Evolutionary conservation across 176 grass and related monocot species (phyloP), one percentile per base, ranked within the genome.

Genomic region (Rhynchospora breviuscula): DNA sequence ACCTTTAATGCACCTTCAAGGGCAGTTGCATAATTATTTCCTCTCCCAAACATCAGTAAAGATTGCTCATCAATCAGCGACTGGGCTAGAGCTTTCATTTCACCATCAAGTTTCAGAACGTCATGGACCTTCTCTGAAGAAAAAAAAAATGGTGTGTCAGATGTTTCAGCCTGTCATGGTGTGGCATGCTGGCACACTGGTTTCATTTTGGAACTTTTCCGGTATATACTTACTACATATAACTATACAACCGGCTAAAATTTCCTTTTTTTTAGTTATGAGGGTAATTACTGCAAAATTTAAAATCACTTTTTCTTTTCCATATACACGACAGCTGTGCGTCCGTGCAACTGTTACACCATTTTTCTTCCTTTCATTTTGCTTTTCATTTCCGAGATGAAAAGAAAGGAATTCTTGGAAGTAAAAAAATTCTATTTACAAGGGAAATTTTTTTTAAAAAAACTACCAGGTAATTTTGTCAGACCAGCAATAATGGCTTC

Each of bases 1-100:
- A 98, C 92, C 85, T 98, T 95, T 51, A 98, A 85, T 63, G 95
- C 92, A 17, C 95, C 95, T 84, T 98, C 95, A 59, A 94, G 79
- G 57, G 95, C 95, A 59, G 95, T 98, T 48, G 95, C 92, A 67
- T 93, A 98, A 87, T 95, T 98, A 73, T 90, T 93, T 33, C 92
- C 90, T 91, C 92, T 93, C 52, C 95, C 95, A 33, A 95, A 98
- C 44, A 98, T 84, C 67, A 98, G 89, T 73, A 98, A 91, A 0
- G 92, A 98, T 62, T 95, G 79, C 0, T 91, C 85, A 17, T 98
- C 60, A 1, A 93, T 83, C 80, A 98, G 51, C 1, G 96, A 98
- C 17, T 87, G 84, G 5, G 96, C 96, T 23, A 98, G 96, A 47
- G 90, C 88, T 86, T 93, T 98, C 93, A 95, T 95, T 87, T 91